Evolutionary conservation across 2,329 filamentous ascomycete species (phyloP), one percentile per base, ranked within the genome.

Genomic region (Fusarium pseudonygamai): DNA sequence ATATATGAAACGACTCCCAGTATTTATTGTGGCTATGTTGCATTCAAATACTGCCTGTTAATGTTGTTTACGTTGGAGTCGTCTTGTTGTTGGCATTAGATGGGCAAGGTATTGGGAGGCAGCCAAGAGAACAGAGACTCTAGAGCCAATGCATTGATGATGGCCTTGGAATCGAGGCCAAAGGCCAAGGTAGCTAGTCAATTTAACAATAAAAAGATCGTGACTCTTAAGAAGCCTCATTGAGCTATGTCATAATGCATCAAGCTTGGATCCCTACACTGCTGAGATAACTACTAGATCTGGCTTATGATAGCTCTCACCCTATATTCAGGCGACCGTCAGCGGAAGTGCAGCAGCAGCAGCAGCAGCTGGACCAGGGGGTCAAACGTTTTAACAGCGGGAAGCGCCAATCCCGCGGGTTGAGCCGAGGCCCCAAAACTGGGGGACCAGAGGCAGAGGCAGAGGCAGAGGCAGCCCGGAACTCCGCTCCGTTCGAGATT

Each of bases 381-480:
- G 55, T 36, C 32, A 52, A 26, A 22, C 32, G 65, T 46, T 46
- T 66, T 36, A 49, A 58, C 36, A 52, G 64, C 61, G 61, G 52
- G 67, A 62, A 64, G 64, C 62, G 67, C 69, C 45, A 71, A 66
- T 71, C 60, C 47, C 43, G 40, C 71, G 71, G 71, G 63, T 63
- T 73, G 69, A 58, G 34, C 72, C 72, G 70, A 75, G 57, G 72
- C 46, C 53, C 26, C 39, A 53, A 53, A 50, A 49, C 40, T 57
- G 50, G 66, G 66, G 26, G 30, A 42, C 39, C 74, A 67, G 74
- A 76, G 74, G 34, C 62, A 59, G 74, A 76, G 74, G 26, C 26
- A 28, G 26, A 28, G 26, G 72, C 74, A 67, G 64, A 76, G 74
- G 74, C 74, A 76, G 61, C 73, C 71, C 61, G 70, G 61, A 32